Conservation (phyloP, 345 rosid species). For the Populus ilicifolia region DNA sequence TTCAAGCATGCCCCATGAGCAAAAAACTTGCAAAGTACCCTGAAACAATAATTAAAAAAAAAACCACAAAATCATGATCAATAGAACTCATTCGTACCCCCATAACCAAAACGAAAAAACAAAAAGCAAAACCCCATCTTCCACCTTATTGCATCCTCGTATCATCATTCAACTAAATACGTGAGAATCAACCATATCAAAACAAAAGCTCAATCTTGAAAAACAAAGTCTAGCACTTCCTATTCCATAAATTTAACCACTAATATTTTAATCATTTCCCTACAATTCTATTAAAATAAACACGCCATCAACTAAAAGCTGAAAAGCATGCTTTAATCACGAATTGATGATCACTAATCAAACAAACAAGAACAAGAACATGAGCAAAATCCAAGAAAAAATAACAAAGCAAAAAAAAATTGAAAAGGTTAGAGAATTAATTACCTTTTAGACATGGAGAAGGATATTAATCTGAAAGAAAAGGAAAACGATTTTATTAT, state of each 20-base stretch:
- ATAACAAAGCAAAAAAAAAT: background rate
- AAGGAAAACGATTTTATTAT: background rate
- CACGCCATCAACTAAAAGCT: background rate
- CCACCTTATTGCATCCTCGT: background rate
- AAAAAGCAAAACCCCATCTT: background rate
- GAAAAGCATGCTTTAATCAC: background rate
- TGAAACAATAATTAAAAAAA: slow-evolving; percentile 12
- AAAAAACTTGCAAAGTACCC: slow-evolving; percentile 81
- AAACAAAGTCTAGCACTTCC: background rate
- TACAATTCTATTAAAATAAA: background rate
- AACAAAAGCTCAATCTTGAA: background rate
- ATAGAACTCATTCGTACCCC: background rate
- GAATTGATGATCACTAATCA: background rate
- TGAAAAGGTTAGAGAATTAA: background rate
- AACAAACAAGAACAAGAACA: background rate
- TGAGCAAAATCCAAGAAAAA: background rate
- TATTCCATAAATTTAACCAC: background rate
- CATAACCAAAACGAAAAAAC: background rate
- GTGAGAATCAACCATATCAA: background rate
- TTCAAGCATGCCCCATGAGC: slow-evolving; percentile 88
- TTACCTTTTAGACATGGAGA: slow-evolving; percentile 7
- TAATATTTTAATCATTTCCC: background rate
- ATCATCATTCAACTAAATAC: background rate
- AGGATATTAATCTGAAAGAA: background rate
- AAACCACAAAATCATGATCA: background rate